phyloP scores from a whole-genome alignment of 2,329 filamentous ascomycete species.

The Rutstroemia sydowiana region DNA sequence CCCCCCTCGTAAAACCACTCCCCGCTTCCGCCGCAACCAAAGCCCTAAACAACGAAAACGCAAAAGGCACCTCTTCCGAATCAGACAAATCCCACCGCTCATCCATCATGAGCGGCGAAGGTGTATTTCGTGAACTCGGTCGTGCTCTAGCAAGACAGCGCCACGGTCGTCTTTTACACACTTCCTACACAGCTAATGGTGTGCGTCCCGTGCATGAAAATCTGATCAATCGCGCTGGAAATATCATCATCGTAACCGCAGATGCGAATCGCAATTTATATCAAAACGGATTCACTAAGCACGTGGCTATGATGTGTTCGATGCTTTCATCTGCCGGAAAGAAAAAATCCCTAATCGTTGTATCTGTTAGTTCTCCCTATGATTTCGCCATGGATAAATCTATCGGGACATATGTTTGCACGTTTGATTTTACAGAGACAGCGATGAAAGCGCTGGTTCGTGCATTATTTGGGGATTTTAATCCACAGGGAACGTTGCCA shows the following conservation, averaged over 20 bases:
- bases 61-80: constrained; percentile 34
- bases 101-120: constrained; percentile 81
- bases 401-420: constrained; percentile 89
- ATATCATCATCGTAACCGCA: constrained; percentile 84
- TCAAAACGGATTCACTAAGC: constrained; percentile 90
- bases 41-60: constrained; percentile 48
- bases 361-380: constrained; percentile 91
- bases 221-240: constrained; percentile 78
- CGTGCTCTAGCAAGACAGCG: constrained; percentile 79
- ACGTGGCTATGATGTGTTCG: constrained; percentile 91
- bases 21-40: constrained; percentile 80
- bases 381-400: constrained; percentile 91
- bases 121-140: constrained; percentile 84
- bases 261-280: constrained; percentile 93
- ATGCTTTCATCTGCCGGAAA: constrained; percentile 69
- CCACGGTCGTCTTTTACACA: constrained; percentile 81
- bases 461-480: constrained; percentile 70
- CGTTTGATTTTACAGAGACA: constrained; percentile 92
- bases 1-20: constrained; percentile 84
- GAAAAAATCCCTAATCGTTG: constrained; percentile 83
- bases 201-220: constrained; percentile 90
- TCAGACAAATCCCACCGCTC: constrained; percentile 50
- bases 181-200: constrained; percentile 90
- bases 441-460: constrained; percentile 79
- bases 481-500: constrained; percentile 51